Conservation (phyloP, 495 filamentous ascomycete genomes). For the Xylaria castorea region DNA sequence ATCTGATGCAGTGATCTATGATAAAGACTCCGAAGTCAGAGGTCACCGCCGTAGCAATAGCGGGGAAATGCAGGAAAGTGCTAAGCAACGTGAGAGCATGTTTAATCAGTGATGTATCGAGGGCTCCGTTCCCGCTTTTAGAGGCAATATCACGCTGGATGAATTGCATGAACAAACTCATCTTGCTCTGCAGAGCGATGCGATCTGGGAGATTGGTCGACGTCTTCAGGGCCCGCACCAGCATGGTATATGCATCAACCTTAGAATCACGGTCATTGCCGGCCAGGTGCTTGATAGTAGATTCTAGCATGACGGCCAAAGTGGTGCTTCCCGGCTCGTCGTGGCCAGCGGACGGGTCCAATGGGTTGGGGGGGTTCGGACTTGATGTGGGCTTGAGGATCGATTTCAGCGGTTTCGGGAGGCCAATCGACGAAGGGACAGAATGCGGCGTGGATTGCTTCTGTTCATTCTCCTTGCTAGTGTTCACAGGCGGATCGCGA, state of each 20-base stretch:
- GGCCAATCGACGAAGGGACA: conserved; percentile 65
- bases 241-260: conserved; percentile 84
- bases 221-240: conserved; percentile 75
- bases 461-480: conserved; percentile 51
- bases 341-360: conserved; percentile 48
- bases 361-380: conserved; percentile 42
- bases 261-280: conserved; percentile 69
- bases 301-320: conserved; percentile 82
- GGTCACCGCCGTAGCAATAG: conserved; percentile 67
- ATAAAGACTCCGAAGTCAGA: conserved; percentile 81
- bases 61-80: conserved; percentile 72
- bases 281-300: conserved; percentile 77
- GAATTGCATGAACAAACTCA: conserved; percentile 75
- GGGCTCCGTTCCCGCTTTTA: conserved; percentile 55
- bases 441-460: conserved; percentile 52
- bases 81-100: conserved; percentile 77
- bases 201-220: conserved; percentile 78
- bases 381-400: conserved; percentile 76
- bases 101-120: conserved; percentile 69
- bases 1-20: conserved; percentile 75
- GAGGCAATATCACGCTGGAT: conserved; percentile 77
- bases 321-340: conserved; percentile 48
- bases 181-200: conserved; percentile 74
- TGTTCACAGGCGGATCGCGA: conserved; percentile 62
- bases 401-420: conserved; percentile 73